These are phyloP conservation scores for Pterocarpus santalinus DNA, from an alignment of 306 rosid genomes.

Conservation along the genomic window DNA sequence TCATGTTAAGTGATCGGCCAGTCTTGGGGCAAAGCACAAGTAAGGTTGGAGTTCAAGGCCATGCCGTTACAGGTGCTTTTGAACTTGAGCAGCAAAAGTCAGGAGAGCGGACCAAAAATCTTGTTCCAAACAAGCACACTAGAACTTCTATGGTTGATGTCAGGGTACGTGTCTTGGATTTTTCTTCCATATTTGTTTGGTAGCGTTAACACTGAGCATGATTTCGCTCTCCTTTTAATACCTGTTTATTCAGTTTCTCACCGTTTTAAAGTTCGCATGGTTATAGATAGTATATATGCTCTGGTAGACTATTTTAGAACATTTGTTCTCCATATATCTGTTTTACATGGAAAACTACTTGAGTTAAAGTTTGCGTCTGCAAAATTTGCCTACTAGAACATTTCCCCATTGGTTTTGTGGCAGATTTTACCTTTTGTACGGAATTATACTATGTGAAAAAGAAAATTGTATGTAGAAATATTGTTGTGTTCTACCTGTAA, in stretches of 20 bases:
- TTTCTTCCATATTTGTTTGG: constrained; percentile 23
- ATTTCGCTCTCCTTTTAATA: constrained; percentile 25
- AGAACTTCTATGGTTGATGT: constrained; percentile 92
- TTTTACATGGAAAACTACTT: constrained; percentile 36
- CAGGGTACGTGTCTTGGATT: constrained; percentile 65
- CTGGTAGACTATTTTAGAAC: constrained; percentile 43
- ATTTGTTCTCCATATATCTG: constrained; percentile 42
- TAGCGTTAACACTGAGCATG: not conserved
- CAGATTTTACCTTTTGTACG: constrained; percentile 3
- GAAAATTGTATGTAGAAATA: not conserved
- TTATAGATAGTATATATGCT: constrained; percentile 18
- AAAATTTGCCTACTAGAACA: constrained; percentile 37
- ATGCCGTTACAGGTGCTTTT: constrained; percentile 70
- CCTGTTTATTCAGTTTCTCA: constrained; percentile 41
- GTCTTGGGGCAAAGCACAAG: constrained; percentile 69
- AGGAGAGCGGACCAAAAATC: constrained; percentile 78
- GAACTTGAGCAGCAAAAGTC: constrained; percentile 92
- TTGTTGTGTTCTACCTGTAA: constrained; percentile 25
- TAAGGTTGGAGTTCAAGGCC: constrained; percentile 87
- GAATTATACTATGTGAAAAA: not conserved
- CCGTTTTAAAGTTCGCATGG: constrained; percentile 15
- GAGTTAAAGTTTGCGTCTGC: constrained; percentile 42
- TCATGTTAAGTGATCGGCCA: constrained; percentile 75
- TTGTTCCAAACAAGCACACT: constrained; percentile 88
- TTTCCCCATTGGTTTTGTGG: constrained; percentile 19